phyloP scores from a whole-genome alignment of 2,329 filamentous ascomycete species.

The Tolypocladium tundrense region DNA sequence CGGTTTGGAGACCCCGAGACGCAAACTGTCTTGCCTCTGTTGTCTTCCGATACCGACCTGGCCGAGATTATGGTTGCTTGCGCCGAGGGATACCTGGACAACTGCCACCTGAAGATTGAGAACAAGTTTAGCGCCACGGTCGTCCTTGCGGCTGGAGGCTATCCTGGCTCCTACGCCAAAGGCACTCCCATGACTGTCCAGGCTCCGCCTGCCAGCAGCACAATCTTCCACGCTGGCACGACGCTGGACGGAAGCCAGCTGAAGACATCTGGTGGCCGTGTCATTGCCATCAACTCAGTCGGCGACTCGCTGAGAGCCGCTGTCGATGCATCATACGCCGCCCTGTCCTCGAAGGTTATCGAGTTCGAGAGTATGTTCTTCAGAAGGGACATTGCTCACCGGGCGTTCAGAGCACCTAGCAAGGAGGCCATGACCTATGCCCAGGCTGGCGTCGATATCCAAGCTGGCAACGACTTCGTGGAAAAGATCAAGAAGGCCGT shows the following conservation, averaged over 20 bases:
- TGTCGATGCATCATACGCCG: constrained; percentile 78
- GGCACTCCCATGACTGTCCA: constrained; percentile 51
- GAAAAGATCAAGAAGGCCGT: constrained; percentile 85
- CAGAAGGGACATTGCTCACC: constrained; percentile 84
- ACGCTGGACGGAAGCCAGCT: constrained; percentile 52
- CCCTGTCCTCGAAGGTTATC: constrained; percentile 57
- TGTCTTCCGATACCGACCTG: constrained; percentile 70
- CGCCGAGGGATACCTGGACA: constrained; percentile 61
- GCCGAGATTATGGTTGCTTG: constrained; percentile 85
- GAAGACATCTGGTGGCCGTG: constrained; percentile 73
- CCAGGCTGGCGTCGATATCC: constrained; percentile 85
- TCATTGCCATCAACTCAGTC: constrained; percentile 84
- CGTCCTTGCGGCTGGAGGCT: constrained; percentile 86
- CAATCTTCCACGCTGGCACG: constrained; percentile 92
- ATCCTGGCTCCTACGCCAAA: constrained; percentile 78
- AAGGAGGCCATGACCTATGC: constrained; percentile 72
- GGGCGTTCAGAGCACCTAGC: constrained; percentile 45
- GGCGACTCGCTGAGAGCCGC: constrained; percentile 65
- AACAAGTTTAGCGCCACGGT: constrained; percentile 75
- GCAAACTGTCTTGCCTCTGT: constrained; percentile 71
- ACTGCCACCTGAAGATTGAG: constrained; percentile 57
- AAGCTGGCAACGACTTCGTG: constrained; percentile 87
- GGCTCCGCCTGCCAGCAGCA: constrained; percentile 32
- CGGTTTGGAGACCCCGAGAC: constrained; percentile 89
- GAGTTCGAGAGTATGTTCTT: constrained; percentile 85